A percentile compares a stretch with the other conserved stretches of the same genome.
phyloP scores from a whole-genome alignment of 139 green algal genomes.

The Parachlorella kessleri region DNA sequence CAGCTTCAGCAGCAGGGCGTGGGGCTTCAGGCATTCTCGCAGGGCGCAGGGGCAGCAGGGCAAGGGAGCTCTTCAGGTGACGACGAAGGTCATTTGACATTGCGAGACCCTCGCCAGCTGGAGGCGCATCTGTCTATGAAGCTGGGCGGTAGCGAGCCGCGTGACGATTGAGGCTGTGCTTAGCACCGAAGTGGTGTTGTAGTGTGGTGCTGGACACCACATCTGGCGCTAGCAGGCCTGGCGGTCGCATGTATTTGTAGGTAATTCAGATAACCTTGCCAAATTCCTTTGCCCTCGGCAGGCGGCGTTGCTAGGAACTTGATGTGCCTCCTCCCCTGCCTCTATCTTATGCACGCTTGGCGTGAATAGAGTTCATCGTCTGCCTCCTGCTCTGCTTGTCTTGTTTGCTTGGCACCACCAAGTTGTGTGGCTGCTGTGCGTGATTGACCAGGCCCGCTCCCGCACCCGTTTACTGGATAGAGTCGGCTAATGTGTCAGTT shows the following conservation, averaged over 20 bases:
- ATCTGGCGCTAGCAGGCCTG: background rate
- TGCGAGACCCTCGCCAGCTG: background rate
- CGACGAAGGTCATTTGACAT: background rate
- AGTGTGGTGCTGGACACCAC: no score
- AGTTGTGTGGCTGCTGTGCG: no score
- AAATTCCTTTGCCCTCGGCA: background rate
- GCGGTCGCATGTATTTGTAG: background rate
- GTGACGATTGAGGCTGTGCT: background rate
- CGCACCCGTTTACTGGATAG: no score
- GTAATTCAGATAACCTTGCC: background rate
- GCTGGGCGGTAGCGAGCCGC: background rate
- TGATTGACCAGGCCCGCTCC: no score
- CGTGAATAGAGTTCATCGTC: no score
- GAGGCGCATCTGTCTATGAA: background rate
- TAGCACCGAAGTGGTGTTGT: no score
- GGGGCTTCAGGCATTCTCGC: background rate
- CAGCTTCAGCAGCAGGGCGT: background rate
- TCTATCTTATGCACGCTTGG: no score
- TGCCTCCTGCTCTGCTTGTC: no score
- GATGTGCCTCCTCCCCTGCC: background rate
- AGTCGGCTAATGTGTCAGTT: no score
- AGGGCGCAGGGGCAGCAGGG: background rate
- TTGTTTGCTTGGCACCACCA: no score
- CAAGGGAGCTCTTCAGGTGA: background rate
- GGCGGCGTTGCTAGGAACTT: background rate